These are phyloP conservation scores for Raphidocelis subcapitata DNA, from an alignment of 139 green algal species.

Conservation along the genomic window DNA sequence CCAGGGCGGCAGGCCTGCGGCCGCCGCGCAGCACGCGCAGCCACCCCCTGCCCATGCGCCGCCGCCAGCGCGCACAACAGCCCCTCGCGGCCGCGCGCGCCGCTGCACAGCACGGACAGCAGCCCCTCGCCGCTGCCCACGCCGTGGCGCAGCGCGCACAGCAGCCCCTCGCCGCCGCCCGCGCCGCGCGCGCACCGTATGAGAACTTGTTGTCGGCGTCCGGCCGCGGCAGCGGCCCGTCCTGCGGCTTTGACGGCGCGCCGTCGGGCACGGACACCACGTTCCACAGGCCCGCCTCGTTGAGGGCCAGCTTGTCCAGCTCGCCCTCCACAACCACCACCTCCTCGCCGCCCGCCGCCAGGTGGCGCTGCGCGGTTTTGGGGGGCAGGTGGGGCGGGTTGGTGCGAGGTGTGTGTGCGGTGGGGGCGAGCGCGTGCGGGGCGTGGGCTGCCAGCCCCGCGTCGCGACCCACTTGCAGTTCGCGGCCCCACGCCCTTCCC, in stretches of 20 bases:
- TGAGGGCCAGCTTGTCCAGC: conserved; percentile 84
- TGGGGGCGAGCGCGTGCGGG: not conserved
- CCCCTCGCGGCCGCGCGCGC: too few relatives aligned
- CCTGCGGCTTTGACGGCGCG: conserved; percentile 58
- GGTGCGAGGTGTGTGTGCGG: not conserved
- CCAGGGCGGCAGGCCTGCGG: too few relatives aligned
- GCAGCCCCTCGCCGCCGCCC: too few relatives aligned
- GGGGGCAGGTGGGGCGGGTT: not conserved
- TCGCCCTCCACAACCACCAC: conserved; percentile 88
- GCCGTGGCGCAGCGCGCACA: too few relatives aligned
- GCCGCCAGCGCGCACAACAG: too few relatives aligned
- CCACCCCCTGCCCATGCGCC: too few relatives aligned
- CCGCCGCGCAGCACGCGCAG: too few relatives aligned
- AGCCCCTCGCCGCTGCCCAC: too few relatives aligned
- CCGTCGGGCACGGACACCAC: conserved; percentile 70
- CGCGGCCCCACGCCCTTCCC: too few relatives aligned
- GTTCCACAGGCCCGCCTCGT: conserved; percentile 69
- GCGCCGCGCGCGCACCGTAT: too few relatives aligned
- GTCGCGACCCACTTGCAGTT: not conserved
- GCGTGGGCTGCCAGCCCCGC: not conserved
- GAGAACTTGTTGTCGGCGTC: not conserved
- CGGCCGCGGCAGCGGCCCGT: conserved; percentile 44
- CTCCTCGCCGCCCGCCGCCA: conserved; percentile 15
- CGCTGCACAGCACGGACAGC: too few relatives aligned
- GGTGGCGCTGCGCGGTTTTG: not conserved